Evolutionary conservation across 1,284 basidiomycete genomes (phyloP).

Genomic region (Cryptococcus floricola): DNA sequence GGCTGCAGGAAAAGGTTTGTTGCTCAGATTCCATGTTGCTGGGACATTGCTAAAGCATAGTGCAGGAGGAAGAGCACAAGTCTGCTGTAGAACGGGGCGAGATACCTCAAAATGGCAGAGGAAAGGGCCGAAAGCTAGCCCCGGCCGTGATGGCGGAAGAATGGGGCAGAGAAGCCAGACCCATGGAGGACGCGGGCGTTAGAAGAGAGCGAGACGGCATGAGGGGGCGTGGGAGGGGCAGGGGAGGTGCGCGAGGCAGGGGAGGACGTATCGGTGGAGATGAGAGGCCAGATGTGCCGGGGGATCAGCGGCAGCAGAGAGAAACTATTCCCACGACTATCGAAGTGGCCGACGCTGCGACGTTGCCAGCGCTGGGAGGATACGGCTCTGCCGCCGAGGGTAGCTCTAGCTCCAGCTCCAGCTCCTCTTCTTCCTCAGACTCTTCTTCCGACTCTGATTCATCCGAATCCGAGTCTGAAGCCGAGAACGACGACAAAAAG

Average conservation of each 20-base stretch:
- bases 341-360: not conserved
- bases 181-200: not conserved
- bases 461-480: slow-evolving; percentile 6
- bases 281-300: no score
- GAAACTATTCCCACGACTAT: no score
- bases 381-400: slow-evolving; percentile 10
- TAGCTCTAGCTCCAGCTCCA: not conserved
- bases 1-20: slow-evolving; percentile 65
- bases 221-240: slow-evolving; percentile 27
- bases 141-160: slow-evolving; percentile 41
- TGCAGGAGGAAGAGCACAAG: slow-evolving; percentile 60
- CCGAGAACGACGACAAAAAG: not conserved
- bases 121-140: slow-evolving; percentile 26
- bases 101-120: slow-evolving; percentile 51
- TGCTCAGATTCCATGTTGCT: not conserved
- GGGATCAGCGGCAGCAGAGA: no score
- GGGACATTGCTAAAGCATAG: not conserved
- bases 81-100: slow-evolving; percentile 77
- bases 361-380: not conserved
- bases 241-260: slow-evolving; percentile 34
- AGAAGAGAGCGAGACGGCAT: not conserved
- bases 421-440: slow-evolving; percentile 5
- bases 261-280: slow-evolving; percentile 19
- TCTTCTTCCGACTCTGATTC: slow-evolving; percentile 21
- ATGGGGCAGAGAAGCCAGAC: slow-evolving; percentile 30